Base-by-base conservation (phyloP, 352 stramenopile species). In the Globisporangium cederbergense region DNA sequence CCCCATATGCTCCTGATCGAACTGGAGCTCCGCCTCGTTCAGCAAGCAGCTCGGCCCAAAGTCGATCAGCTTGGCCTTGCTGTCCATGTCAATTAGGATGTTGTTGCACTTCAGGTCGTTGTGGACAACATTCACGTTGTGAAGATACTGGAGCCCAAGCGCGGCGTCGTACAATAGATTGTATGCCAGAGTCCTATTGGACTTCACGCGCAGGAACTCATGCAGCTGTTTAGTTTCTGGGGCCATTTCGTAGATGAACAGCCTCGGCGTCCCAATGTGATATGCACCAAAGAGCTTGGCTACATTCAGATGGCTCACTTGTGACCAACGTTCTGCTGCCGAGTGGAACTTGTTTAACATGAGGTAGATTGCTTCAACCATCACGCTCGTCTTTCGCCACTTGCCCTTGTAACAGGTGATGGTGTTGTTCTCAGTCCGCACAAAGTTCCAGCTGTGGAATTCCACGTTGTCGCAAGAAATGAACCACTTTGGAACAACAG, bases 111-210 rank as follows among this genome's bases (percentile, higher is more conserved):
- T 63, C 8, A 63, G 22, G 42, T 54, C 57, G 13, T 55, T 63
- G 22, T 63, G 57, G 11, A n/a, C 8, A 4, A 57, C 14, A 8
- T 36, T 36, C 6, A 28, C 6, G 3, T 46, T 28, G 20, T 59
- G 46, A 3, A 52, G 46, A 6, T 32, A 52, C 9, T 52, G 20
- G 9, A 52, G n/a, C 7, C 7, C 46, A 13, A 52, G 20, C 46
- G 73, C 70, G 18, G 49, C 67, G 46, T 76, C 51, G 18, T 72
- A 66, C 11, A 79, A 7, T 0, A 60, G 58, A 11, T 62, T 38
- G 64, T 64, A 77, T 0, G 60, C 14, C 10, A 2, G 4, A 1
- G 14, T 13, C n/a, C 16, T 10, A 6, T 18, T 55, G 14, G 7
- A 4, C 10, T 43, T 25, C 0, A 50, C 13, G 28, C 53, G 1